Conservation (phyloP, 108 stramenopile genomes). For the Epithemia pelagica region DNA sequence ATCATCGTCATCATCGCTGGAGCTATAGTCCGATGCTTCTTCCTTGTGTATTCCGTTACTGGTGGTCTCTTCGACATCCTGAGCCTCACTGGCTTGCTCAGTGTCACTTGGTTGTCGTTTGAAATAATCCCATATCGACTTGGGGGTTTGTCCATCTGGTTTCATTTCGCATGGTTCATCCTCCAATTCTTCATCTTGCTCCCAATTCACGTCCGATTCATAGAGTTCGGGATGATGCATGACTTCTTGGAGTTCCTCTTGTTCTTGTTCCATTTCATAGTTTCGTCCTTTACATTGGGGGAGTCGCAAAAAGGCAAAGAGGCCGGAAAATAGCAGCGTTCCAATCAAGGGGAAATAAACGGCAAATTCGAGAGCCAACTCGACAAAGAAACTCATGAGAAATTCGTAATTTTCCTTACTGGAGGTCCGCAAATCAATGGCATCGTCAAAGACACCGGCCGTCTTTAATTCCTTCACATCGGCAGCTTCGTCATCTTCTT, state of each 20-base stretch:
- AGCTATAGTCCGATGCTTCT: too few species aligned
- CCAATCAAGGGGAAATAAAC: constrained; percentile 59
- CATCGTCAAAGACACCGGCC: constrained; percentile 5
- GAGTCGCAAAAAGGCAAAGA: constrained; percentile 40
- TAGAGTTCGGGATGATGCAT: neutral
- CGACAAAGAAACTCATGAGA: constrained; percentile 53
- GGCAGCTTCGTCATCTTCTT: constrained; percentile 10
- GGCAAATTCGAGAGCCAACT: constrained; percentile 53
- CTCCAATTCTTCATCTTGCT: too few species aligned
- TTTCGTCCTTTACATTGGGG: constrained; percentile 51
- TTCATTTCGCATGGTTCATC: too few species aligned
- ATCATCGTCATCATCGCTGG: too few species aligned
- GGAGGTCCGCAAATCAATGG: constrained; percentile 15
- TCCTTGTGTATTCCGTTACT: too few species aligned
- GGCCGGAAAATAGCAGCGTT: constrained; percentile 56
- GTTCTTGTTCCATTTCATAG: constrained; percentile 39
- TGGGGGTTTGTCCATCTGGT: too few species aligned
- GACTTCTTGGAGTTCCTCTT: neutral
- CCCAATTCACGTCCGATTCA: neutral
- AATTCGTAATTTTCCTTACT: constrained; percentile 42
- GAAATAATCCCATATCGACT: too few species aligned
- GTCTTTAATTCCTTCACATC: constrained; percentile 3
- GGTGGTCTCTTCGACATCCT: too few species aligned
- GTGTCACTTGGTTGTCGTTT: too few species aligned
- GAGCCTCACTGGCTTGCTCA: too few species aligned